Conservation (phyloP, 2,329 filamentous ascomycete genomes). For the Amesomyces nigricolor region DNA sequence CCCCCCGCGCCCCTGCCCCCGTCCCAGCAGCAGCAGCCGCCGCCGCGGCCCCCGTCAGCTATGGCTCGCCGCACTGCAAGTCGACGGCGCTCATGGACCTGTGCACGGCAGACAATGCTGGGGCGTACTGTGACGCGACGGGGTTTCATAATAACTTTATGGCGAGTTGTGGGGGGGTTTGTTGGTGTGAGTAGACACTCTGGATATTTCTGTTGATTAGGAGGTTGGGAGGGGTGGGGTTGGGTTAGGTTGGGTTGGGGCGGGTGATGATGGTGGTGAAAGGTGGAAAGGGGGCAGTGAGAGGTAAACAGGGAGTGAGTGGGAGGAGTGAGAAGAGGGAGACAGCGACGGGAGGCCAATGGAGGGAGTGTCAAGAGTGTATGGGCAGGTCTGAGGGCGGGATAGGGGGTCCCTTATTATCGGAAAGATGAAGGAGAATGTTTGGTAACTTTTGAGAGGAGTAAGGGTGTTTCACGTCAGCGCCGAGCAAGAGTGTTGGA, state of each 20-base stretch:
- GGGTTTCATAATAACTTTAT: slow-evolving; percentile 21
- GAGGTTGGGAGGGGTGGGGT: not conserved
- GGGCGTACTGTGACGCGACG: slow-evolving; percentile 17
- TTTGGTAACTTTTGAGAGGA: too few relatives aligned
- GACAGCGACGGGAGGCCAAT: too few relatives aligned
- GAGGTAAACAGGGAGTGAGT: too few relatives aligned
- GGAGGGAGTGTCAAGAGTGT: too few relatives aligned
- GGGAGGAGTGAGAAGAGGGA: too few relatives aligned
- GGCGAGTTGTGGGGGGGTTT: slow-evolving; percentile 16
- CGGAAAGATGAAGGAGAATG: too few relatives aligned
- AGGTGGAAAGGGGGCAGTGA: too few relatives aligned
- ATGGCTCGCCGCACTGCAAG: slow-evolving; percentile 19
- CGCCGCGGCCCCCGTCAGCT: not conserved
- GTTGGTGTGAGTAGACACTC: slow-evolving; percentile 22
- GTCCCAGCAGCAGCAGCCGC: not conserved
- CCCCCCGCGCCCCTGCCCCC: not conserved
- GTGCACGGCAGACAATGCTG: slow-evolving; percentile 16
- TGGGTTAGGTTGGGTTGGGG: not conserved
- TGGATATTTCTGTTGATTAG: too few relatives aligned
- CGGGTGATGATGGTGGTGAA: too few relatives aligned
- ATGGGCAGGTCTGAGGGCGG: not conserved
- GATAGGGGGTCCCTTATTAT: too few relatives aligned
- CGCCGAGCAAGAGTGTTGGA: too few relatives aligned
- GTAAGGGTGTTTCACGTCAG: too few relatives aligned
- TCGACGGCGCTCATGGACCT: slow-evolving; percentile 11